Evolutionary conservation across 148 eudicot species (phyloP).

Genomic region (Beta vulgaris): DNA sequence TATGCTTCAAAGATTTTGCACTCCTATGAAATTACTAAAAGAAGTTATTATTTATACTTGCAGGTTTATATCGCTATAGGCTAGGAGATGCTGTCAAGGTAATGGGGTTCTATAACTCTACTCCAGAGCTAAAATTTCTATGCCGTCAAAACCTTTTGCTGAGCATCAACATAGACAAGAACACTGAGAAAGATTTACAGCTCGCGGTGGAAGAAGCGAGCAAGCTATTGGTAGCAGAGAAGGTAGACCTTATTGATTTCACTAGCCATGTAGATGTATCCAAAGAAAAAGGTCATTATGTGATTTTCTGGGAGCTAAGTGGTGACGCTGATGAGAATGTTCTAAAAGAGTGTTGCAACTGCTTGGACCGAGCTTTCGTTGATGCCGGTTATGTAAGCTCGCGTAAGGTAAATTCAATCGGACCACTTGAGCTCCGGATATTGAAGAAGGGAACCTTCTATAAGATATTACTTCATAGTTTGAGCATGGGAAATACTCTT

Average conservation of each 20-base stretch:
- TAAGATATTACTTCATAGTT: constrained; percentile 60
- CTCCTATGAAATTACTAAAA: too few relatives aligned
- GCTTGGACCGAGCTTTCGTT: constrained; percentile 62
- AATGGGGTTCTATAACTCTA: constrained; percentile 73
- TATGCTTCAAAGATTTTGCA: too few relatives aligned
- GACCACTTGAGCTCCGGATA: constrained; percentile 68
- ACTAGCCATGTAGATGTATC: constrained; percentile 60
- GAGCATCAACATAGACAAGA: constrained; percentile 87
- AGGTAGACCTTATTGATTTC: constrained; percentile 70
- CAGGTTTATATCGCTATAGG: constrained; percentile 86
- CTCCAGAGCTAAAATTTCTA: constrained; percentile 77
- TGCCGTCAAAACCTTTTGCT: constrained; percentile 82
- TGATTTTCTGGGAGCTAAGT: constrained; percentile 80
- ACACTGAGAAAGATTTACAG: constrained; percentile 86
- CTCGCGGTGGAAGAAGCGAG: constrained; percentile 66
- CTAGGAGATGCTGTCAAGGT: constrained; percentile 82
- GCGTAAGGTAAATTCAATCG: constrained; percentile 61
- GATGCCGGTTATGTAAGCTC: constrained; percentile 81
- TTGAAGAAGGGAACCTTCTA: constrained; percentile 70
- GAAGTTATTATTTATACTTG: too few relatives aligned
- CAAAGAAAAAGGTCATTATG: constrained; percentile 69
- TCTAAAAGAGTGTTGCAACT: constrained; percentile 57
- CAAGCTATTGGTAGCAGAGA: constrained; percentile 46
- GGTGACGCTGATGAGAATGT: constrained; percentile 56
- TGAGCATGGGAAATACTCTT: constrained; percentile 59